phyloP scores from a whole-genome alignment of 2,329 filamentous ascomycete genomes.

The Colletotrichum sp. region DNA sequence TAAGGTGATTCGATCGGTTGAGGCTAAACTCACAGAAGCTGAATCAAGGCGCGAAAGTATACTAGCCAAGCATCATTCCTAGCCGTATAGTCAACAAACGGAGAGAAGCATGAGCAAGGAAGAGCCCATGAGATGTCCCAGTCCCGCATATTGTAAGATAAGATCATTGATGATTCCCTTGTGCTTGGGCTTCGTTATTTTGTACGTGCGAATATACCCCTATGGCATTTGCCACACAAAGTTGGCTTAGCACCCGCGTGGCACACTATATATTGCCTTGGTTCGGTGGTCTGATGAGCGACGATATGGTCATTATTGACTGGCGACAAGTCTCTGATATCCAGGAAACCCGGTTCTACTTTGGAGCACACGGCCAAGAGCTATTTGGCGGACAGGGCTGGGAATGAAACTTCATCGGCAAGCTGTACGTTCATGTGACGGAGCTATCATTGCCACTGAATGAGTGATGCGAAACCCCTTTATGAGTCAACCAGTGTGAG shows the following conservation, averaged over 20 bases:
- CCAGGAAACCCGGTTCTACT: too few relatives aligned
- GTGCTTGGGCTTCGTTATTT: background rate
- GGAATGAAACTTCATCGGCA: too few relatives aligned
- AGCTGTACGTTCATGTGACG: background rate
- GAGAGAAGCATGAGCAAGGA: accelerated
- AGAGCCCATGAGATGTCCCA: background rate
- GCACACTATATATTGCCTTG: background rate
- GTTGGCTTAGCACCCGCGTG: too few relatives aligned
- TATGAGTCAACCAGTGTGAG: background rate
- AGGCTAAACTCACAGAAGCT: background rate
- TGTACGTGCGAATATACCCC: background rate
- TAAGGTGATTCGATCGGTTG: accelerated
- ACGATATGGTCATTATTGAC: accelerated
- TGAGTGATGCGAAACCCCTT: background rate
- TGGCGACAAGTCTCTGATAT: too few relatives aligned
- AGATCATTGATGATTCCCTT: accelerated
- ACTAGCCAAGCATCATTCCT: background rate
- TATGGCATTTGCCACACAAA: too few relatives aligned
- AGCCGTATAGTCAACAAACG: background rate
- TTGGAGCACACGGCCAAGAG: too few relatives aligned
- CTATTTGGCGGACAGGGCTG: too few relatives aligned
- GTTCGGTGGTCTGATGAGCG: accelerated
- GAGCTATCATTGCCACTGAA: background rate
- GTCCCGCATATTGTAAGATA: background rate
- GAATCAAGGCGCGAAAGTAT: background rate